Base-by-base conservation (phyloP, 2,329 filamentous ascomycete species). In the Exophiala calicioides region DNA sequence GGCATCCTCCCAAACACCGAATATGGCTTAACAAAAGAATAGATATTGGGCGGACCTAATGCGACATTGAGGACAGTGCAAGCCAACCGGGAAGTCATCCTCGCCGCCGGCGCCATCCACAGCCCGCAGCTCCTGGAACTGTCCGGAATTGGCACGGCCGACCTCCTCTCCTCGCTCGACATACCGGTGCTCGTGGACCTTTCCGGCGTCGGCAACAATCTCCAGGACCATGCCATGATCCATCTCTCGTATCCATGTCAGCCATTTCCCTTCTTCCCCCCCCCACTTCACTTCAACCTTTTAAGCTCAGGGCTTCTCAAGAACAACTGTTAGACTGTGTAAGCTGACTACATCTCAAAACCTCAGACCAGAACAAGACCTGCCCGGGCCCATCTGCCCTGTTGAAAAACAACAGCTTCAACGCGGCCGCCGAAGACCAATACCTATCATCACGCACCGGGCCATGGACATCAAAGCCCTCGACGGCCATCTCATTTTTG, bases 61-160 rank as follows among this genome's bases (percentile, higher is more conserved):
- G 9, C 37, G 45, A 19, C 37, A 23, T n/a, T 47, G 44, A n/a
- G 26, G 23, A 48, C 40, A 9, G 55, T 63, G 39, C 57, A 53
- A 33, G 67, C 68, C 3, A 54, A 59, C 12, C 62, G 64, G 41
- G 73, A 75, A 44, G 64, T 75, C 1, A 66, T 75, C 30, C 53
- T 77, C 3, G 65, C 69, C 1, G 69, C 69, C 0, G 71, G 71
- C 1, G 62, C 64, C 0, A 60, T 72, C 15, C 53, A 75, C 62
- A 13, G 73, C 64, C 21, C 61, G 1, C 68, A 75, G 38, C 60
- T 79, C 3, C 65, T 79, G 0, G 70, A 77, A 52, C 62, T 75
- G 2, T 77, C 74, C 12, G 76, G 76, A 1, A 67, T 79, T 5
- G 76, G 76, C 0, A 61, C 65, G 3, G 53, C 58, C 9, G 55